Base-by-base conservation (phyloP, 2,329 filamentous ascomycete species). In the Colletotrichum truncatum region DNA sequence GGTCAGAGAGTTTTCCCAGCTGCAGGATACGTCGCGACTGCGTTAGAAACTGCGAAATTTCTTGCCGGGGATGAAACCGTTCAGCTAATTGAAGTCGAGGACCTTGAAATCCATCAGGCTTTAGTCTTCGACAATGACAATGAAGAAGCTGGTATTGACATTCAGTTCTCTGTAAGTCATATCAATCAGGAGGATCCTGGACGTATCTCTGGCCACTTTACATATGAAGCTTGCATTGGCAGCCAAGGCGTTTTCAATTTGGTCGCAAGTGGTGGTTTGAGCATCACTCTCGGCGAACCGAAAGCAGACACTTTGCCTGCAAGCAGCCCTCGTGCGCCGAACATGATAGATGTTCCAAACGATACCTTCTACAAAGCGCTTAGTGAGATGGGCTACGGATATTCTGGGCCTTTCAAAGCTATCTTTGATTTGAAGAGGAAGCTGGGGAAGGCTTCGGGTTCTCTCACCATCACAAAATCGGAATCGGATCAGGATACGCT, bases 1-100 rank as follows among this genome's bases (percentile, higher is more conserved):
- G 71, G 72, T 0, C 68, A 78, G 12, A 68, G 74, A 11, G 69
- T 84, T 0, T 82, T 81, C 30, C 82, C 82, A 0, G 75, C 69
- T 0, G 74, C 80, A 7, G 77, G 70, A 0, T 82, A 79, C 51
- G 32, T 80, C 0, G 69, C 71, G 3, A 79, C 81, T 73, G 77
- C 74, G 1, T 66, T 79, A 1, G 79, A 81, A 9, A 14, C 51
- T 1, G 51, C 51, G 5, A 26, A 7, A 18, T 30, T 14, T 21
- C 14, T 54, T 7, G 51, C 51, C 3, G 51, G 34, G 7, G 25
- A 8, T 7, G 21, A 18, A 0, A 16, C 11, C n/a, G 18, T 54
- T 28, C 18, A n/a, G 1, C 51, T 39, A 0, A 16, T 54, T 7
- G 51, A 39, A 10, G 12, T 54, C 10, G 23, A 18, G 14, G 34